phyloP scores from a whole-genome alignment of 306 rosid species.

The Casuarina equisetifolia region DNA sequence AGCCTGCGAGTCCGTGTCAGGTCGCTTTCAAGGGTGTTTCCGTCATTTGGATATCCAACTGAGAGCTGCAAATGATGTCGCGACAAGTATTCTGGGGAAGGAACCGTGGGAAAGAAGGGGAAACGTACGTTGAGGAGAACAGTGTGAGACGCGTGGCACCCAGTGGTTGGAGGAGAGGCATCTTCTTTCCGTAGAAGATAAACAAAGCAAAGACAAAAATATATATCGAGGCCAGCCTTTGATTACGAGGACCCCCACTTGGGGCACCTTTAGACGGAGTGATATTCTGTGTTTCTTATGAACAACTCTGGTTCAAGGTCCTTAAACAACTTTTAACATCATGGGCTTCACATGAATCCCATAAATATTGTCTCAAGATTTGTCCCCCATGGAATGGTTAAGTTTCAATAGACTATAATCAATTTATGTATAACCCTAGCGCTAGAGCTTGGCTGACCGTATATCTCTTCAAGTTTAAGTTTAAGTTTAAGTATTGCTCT shows the following conservation, averaged over 20 bases:
- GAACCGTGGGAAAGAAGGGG: slow-evolving; percentile 45
- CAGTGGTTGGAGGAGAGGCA: slow-evolving; percentile 45
- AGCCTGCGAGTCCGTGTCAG: neutral
- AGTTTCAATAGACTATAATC: neutral
- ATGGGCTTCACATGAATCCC: neutral
- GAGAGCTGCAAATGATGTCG: slow-evolving; percentile 42
- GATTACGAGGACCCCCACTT: slow-evolving; percentile 35
- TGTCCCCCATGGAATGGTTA: neutral
- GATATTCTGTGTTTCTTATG: neutral
- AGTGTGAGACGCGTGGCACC: slow-evolving; percentile 50
- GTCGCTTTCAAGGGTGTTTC: slow-evolving; percentile 20
- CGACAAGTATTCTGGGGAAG: slow-evolving; percentile 74
- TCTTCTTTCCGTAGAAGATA: slow-evolving; percentile 57
- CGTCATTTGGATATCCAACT: slow-evolving; percentile 31
- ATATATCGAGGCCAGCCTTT: slow-evolving; percentile 1
- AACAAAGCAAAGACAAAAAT: slow-evolving; percentile 43
- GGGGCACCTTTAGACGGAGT: slow-evolving; percentile 24
- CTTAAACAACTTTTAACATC: neutral
- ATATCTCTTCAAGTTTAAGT: neutral
- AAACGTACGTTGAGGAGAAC: slow-evolving; percentile 60
- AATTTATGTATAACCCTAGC: too few relatives aligned
- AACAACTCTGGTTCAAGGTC: neutral
- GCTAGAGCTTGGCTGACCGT: neutral
- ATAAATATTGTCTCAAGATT: neutral
- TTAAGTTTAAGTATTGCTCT: too few relatives aligned